Evolutionary conservation across 1,139 yeast species (phyloP), one percentile per base, ranked within the genome.

Genomic region (Debaryomycetaceae sp.): DNA sequence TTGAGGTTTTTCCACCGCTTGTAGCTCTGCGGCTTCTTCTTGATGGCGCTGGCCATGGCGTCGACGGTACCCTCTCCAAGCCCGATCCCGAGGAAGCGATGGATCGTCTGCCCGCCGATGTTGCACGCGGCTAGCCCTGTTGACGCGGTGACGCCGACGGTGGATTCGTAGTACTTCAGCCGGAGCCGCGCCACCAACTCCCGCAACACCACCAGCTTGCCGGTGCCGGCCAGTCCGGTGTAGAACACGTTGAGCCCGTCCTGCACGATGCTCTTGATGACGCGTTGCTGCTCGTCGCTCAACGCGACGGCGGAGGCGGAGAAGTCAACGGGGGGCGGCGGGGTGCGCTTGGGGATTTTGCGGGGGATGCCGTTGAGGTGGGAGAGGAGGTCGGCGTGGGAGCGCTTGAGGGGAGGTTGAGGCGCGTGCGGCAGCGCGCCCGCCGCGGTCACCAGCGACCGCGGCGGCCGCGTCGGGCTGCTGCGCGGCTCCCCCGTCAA

Each of bases 71-170:
- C 81, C 2, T 57, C 57, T 4, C 89, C 96, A 13, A 84, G 52
- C 0, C 96, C 95, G 32, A 86, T 69, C 1, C 91, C 86, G 1
- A 89, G 69, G 60, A 79, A 84, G 41, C 82, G 67, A 50, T 85
- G 91, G 22, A 88, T 59, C 0, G 96, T 88, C 22, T 69, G 72
- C 12, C 96, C 96, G 1, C 88, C 91, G 44, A 88, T 79, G 46
- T 83, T 85, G 26, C 84, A 75, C 0, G 95, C 96, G 0, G 96
- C 96, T 43, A 88, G 58, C 1, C 96, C 97, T 0, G 96, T 86
- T 0, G 95, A 83, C 0, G 96, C 96, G 2, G 95, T 83, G 2
- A 88, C 77, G 0, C 91, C 95, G 3, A 88, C 82, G 1, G 64
- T 56, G 8, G 62, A 63, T 2, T 54, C 46, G 2, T 75, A 75